phyloP scores from a whole-genome alignment of 176 grass and related monocot species.

The Ensete glaucum region DNA sequence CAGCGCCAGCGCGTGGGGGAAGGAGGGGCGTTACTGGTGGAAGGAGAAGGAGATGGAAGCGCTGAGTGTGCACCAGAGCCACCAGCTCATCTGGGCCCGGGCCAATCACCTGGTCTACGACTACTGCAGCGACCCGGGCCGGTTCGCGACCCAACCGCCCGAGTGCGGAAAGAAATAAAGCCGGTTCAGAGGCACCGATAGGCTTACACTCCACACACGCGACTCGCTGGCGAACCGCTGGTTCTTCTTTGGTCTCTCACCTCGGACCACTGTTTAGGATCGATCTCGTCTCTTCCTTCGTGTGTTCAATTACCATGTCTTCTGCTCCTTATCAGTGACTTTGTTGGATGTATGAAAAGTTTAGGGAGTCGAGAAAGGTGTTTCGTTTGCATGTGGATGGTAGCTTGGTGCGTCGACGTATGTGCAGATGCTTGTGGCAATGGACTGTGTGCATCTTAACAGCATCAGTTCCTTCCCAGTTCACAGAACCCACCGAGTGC shows the following conservation, averaged over 20 bases:
- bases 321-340: background rate
- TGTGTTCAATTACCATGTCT: too few species aligned
- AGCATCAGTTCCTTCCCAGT: too few species aligned
- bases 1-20: slow-evolving; percentile 52
- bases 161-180: slow-evolving; percentile 38
- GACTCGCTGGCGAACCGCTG: too few species aligned
- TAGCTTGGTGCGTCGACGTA: too few species aligned
- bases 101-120: slow-evolving; percentile 94
- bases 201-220: background rate
- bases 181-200: background rate
- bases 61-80: slow-evolving; percentile 85
- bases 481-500: too few species aligned
- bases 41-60: slow-evolving; percentile 96
- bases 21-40: slow-evolving; percentile 92
- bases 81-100: slow-evolving; percentile 89
- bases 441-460: too few species aligned
- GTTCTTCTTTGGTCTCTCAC: too few species aligned
- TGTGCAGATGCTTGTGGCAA: too few species aligned
- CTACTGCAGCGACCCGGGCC: slow-evolving; percentile 69
- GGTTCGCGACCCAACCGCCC: slow-evolving; percentile 61
- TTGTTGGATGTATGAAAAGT: slow-evolving; percentile 7
- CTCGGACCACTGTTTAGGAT: too few species aligned
- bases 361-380: slow-evolving; percentile 3
- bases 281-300: too few species aligned
- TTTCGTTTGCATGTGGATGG: background rate